Evolutionary conservation across 805 yeast genomes (phyloP).

Genomic region (Jamesozyma jinghongensis): DNA sequence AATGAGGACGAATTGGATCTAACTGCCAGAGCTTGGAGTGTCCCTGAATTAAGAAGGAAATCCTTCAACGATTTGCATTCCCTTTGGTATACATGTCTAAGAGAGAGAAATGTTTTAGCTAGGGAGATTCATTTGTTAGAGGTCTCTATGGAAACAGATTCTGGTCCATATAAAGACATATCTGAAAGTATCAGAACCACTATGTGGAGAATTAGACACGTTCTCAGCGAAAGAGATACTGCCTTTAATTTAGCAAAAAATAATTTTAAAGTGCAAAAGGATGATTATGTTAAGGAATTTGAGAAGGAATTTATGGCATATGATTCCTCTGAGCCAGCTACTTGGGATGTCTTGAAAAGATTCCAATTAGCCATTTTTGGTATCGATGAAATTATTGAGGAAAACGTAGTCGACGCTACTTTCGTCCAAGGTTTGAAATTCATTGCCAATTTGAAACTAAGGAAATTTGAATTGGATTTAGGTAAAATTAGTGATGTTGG

Average conservation of each 20-base stretch:
- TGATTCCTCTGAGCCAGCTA: slow-evolving; percentile 45
- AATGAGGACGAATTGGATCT: slow-evolving; percentile 42
- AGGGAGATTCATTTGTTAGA: slow-evolving; percentile 56
- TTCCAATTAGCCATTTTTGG: slow-evolving; percentile 79
- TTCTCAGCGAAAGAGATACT: slow-evolving; percentile 74
- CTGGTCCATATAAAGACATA: slow-evolving; percentile 29
- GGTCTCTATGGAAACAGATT: slow-evolving; percentile 30
- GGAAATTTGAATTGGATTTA: slow-evolving; percentile 34
- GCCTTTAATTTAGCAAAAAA: slow-evolving; percentile 53
- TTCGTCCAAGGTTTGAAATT: slow-evolving; percentile 60
- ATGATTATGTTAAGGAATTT: slow-evolving; percentile 39
- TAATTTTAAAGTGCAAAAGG: slow-evolving; percentile 35
- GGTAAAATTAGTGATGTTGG: slow-evolving; percentile 22
- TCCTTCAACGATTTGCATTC: slow-evolving; percentile 86
- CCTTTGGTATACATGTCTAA: slow-evolving; percentile 80
- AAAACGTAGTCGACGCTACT: slow-evolving; percentile 47
- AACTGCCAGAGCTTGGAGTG: slow-evolving; percentile 71
- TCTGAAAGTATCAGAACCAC: slow-evolving; percentile 45
- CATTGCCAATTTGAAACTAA: slow-evolving; percentile 60
- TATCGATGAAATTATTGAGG: slow-evolving; percentile 58
- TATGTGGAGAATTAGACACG: slow-evolving; percentile 78
- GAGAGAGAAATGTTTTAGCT: slow-evolving; percentile 69
- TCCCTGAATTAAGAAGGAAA: slow-evolving; percentile 83
- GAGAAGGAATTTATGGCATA: slow-evolving; percentile 32
- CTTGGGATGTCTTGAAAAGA: slow-evolving; percentile 64